Conservation (phyloP, 208 protist species). For the Lotmaria passim region DNA sequence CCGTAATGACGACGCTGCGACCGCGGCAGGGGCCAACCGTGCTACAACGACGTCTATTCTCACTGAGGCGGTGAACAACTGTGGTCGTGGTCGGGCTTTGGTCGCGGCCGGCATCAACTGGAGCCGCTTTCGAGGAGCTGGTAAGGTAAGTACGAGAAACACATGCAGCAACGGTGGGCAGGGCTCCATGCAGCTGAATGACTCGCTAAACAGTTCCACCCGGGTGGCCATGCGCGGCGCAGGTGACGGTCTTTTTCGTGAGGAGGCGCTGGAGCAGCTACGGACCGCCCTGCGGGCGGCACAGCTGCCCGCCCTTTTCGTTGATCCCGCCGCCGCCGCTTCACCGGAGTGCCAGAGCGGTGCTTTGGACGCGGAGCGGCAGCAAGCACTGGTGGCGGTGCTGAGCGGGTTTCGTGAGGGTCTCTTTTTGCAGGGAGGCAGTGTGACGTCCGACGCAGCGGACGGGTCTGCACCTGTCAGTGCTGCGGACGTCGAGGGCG, state of each 20-base stretch:
- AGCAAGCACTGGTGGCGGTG: conserved; percentile 9
- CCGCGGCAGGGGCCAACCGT: not conserved
- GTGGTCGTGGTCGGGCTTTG: not conserved
- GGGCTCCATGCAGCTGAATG: not conserved
- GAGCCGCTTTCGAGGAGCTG: conserved; percentile 7
- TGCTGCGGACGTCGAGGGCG: not conserved
- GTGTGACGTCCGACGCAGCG: too few species aligned
- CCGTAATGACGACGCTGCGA: too few species aligned
- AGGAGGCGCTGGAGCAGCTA: conserved; percentile 20
- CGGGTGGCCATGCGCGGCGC: not conserved
- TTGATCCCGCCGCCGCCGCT: too few species aligned
- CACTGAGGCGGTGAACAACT: not conserved
- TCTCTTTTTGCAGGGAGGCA: conserved; percentile 9
- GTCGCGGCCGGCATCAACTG: conserved; percentile 24
- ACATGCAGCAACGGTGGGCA: not conserved
- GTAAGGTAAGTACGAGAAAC: too few species aligned
- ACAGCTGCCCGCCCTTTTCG: not conserved
- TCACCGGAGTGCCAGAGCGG: not conserved
- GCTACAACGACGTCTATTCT: not conserved
- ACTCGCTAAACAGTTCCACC: not conserved
- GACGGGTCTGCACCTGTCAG: not conserved
- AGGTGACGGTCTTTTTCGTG: conserved; percentile 23
- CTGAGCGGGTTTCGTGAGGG: conserved; percentile 15
- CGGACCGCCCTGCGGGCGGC: conserved; percentile 1
- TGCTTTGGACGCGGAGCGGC: not conserved